Base-by-base conservation (phyloP, 2,329 filamentous ascomycete species). In the Drechmeria coniospora region DNA sequence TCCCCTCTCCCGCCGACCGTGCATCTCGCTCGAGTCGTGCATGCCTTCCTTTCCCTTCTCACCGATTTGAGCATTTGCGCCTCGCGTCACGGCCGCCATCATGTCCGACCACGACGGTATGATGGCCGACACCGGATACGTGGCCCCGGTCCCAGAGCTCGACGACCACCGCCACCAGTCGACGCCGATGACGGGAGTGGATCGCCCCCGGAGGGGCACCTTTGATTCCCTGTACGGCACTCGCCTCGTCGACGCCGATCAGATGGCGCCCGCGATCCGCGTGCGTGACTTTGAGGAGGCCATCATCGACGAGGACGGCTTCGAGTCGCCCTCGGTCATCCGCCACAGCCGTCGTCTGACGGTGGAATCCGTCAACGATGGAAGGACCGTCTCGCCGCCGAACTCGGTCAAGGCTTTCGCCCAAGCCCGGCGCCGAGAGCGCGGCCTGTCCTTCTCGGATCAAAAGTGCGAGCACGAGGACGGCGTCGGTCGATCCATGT, bases 321-420 rank as follows among this genome's bases (percentile, higher is more conserved):
- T 55, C 38, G 57, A 56, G 10, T 56, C 50, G 6, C 62, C 64
- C n/a, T 56, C 57, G 6, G 47, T 47, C 12, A 39, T 46, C 18
- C 50, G 55, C 6, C 63, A 57, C 21, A 57, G 55, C 32, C 68
- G 70, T 11, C 65, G 68, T 31, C 61, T 65, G 31, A 68, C 68
- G 27, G 57, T 77, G 29, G 65, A 64, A 18, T 69, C 68, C 2
- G 51, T 61, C 25, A 50, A 57, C 15, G 65, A 69, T 14, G 71
- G 68, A 26, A 68, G 82, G 30, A 83, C 81, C 1, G 60, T 71
- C 2, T 95, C 90, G 5, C 87, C 87, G 8, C 90, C 90, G 6
- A 98, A 94, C 52, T 98, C 90, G 0, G 84, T 98, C 28, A 92
- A 95, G 51, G 90, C 90, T 4, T 98, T 98, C 53, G 90, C 90